Evolutionary conservation across 2,329 filamentous ascomycete species (phyloP).

Genomic region (Xylariaceae sp.): DNA sequence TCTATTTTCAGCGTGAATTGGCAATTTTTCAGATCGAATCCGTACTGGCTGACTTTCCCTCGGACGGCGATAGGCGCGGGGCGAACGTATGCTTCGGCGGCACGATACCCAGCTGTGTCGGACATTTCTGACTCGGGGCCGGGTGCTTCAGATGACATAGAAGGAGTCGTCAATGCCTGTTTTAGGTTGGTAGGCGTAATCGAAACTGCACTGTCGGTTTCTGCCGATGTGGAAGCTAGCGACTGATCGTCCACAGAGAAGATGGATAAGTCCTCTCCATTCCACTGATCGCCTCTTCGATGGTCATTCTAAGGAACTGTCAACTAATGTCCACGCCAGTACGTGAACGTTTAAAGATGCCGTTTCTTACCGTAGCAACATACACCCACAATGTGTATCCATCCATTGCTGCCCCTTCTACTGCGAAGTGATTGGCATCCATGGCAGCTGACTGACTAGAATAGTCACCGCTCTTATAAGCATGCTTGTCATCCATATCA

Average conservation of each 20-base stretch:
- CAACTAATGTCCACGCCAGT: constrained; percentile 18
- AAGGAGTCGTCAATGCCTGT: constrained; percentile 61
- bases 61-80: constrained; percentile 72
- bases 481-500: constrained; percentile 95
- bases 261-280: constrained; percentile 93
- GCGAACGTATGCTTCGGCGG: constrained; percentile 87
- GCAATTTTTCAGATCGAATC: constrained; percentile 77
- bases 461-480: constrained; percentile 94
- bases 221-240: constrained; percentile 37
- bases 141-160: constrained; percentile 55
- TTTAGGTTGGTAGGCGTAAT: constrained; percentile 74
- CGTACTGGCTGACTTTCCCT: constrained; percentile 64
- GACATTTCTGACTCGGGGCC: constrained; percentile 52
- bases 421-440: constrained; percentile 91
- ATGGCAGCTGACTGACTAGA: constrained; percentile 86
- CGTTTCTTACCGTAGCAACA: constrained; percentile 53
- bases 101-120: constrained; percentile 70
- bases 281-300: constrained; percentile 88
- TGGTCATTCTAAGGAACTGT: constrained; percentile 65
- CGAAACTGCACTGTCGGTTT: constrained; percentile 47
- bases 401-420: constrained; percentile 77
- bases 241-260: constrained; percentile 75
- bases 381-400: constrained; percentile 92
- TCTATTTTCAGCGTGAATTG: constrained; percentile 68
- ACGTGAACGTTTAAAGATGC: not conserved